phyloP scores from a whole-genome alignment of 495 filamentous ascomycete genomes.

The Tricharina praecox region DNA sequence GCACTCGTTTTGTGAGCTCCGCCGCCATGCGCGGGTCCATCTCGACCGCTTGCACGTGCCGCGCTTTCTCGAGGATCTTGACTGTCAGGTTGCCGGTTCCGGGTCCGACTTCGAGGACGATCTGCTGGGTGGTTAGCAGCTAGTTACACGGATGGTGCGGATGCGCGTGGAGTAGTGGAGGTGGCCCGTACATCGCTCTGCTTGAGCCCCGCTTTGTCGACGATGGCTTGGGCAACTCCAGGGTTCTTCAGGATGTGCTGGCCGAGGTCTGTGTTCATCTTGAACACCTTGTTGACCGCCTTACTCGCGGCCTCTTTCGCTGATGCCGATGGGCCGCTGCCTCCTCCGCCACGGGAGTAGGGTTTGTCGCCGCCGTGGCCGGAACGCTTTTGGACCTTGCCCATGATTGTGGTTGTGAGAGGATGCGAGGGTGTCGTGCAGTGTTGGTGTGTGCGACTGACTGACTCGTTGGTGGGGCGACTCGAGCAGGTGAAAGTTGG shows the following conservation, averaged over 20 bases:
- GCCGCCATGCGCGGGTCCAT: constrained; percentile 94
- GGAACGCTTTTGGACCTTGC: constrained; percentile 15
- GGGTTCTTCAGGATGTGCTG: constrained; percentile 96
- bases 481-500: no score
- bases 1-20: constrained; percentile 85
- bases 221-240: constrained; percentile 74
- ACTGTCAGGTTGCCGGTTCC: constrained; percentile 81
- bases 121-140: constrained; percentile 23
- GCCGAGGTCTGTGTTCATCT: constrained; percentile 65
- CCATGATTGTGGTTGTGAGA: constrained; percentile 11
- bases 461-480: no score
- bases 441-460: no score
- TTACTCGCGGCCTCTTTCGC: constrained; percentile 29
- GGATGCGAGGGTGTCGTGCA: no score
- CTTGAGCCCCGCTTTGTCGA: constrained; percentile 74
- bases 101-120: constrained; percentile 57
- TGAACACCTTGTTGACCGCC: constrained; percentile 66
- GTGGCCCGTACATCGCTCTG: constrained; percentile 75
- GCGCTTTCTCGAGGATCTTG: constrained; percentile 70
- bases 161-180: neutral
- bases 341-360: constrained; percentile 12
- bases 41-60: constrained; percentile 78
- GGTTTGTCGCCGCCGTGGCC: constrained; percentile 7
- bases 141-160: neutral
- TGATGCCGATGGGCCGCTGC: neutral